phyloP scores from a whole-genome alignment of 345 rosid genomes.

The Microthlaspi erraticum region DNA sequence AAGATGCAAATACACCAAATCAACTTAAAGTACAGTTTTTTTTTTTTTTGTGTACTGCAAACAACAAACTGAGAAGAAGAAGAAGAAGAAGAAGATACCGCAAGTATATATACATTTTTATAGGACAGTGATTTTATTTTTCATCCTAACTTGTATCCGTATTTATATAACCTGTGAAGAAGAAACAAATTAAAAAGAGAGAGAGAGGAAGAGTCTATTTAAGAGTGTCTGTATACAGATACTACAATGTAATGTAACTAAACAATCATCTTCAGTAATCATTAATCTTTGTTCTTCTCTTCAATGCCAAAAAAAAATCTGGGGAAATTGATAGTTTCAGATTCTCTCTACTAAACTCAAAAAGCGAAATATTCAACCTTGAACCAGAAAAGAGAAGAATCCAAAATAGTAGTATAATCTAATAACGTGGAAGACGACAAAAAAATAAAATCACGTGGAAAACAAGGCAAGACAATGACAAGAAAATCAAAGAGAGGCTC shows the following conservation, averaged over 20 bases:
- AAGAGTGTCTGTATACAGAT: constrained; percentile 20
- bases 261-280: constrained; percentile 15
- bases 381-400: neutral
- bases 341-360: neutral
- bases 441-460: constrained; percentile 15
- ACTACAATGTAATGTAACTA: constrained; percentile 33
- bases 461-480: constrained; percentile 29
- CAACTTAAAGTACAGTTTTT: constrained; percentile 34
- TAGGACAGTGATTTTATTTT: constrained; percentile 36
- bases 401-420: neutral
- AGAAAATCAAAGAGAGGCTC: neutral
- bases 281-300: constrained; percentile 13
- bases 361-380: constrained; percentile 14
- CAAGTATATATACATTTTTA: constrained; percentile 41
- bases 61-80: constrained; percentile 35
- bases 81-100: constrained; percentile 34
- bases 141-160: constrained; percentile 37
- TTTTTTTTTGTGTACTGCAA: constrained; percentile 38
- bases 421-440: constrained; percentile 32
- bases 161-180: constrained; percentile 39
- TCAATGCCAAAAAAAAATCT: neutral
- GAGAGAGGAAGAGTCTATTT: constrained; percentile 19
- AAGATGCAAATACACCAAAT: constrained; percentile 25
- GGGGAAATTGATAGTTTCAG: constrained; percentile 9
- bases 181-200: neutral